Conservation (phyloP, 257 asterid species). For the Leonotis leonurus region DNA sequence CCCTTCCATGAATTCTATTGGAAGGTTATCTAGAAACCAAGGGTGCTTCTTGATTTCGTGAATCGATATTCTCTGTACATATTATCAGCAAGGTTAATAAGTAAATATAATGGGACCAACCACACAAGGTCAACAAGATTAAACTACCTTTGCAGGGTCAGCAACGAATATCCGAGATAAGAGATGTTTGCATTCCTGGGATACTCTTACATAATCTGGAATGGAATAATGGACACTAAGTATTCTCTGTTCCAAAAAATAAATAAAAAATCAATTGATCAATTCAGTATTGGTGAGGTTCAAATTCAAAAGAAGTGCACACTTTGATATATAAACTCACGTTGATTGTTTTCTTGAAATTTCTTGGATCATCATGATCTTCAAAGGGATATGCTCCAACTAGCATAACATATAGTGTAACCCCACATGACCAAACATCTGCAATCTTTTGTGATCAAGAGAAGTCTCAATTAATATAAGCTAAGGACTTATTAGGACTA, state of each 20-base stretch:
- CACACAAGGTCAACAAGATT: no score
- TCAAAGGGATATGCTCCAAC: slow-evolving; percentile 96
- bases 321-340: slow-evolving; percentile 50
- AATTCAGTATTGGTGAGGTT: not conserved
- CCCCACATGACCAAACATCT: slow-evolving; percentile 99
- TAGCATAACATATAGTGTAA: slow-evolving; percentile 82
- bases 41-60: slow-evolving; percentile 72
- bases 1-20: slow-evolving; percentile 42
- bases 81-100: no score
- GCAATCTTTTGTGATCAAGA: slow-evolving; percentile 47
- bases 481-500: no score
- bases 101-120: no score
- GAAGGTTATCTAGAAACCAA: slow-evolving; percentile 64
- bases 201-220: slow-evolving; percentile 73
- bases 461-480: not conserved
- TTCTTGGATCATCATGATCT: slow-evolving; percentile 84
- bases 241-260: slow-evolving; percentile 50
- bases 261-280: not conserved
- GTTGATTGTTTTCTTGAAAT: slow-evolving; percentile 75
- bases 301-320: slow-evolving; percentile 4
- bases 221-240: slow-evolving; percentile 83
- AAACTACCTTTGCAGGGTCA: slow-evolving; percentile 80
- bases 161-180: slow-evolving; percentile 74
- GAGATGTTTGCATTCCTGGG: slow-evolving; percentile 71
- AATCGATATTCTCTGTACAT: slow-evolving; percentile 63